Conservation (phyloP, 192 early-diverging fungal genomes). For the Coemansia sp. region DNA sequence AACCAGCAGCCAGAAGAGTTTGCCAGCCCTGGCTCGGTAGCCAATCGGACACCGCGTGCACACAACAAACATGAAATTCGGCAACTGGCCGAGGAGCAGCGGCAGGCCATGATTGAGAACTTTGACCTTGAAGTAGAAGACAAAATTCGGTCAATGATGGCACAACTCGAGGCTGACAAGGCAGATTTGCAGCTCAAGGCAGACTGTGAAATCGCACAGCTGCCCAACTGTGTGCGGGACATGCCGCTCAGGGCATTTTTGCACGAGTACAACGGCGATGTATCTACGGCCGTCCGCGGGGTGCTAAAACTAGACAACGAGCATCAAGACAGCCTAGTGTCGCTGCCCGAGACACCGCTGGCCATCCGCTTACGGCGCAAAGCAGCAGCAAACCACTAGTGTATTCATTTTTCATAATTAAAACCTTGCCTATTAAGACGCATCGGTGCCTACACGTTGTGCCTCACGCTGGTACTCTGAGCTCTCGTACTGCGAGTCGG, state of each 20-base stretch:
- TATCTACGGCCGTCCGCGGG: conserved; percentile 38
- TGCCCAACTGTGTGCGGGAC: conserved; percentile 45
- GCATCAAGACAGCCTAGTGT: conserved; percentile 5
- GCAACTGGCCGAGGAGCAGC: conserved; percentile 42
- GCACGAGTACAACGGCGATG: conserved; percentile 43
- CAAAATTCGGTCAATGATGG: conserved; percentile 49
- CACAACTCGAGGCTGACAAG: conserved; percentile 45
- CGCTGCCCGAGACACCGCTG: conserved; percentile 36
- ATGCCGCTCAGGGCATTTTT: conserved; percentile 46
- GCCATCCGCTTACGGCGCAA: conserved; percentile 41
- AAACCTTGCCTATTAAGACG: not conserved
- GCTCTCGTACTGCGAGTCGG: conserved; percentile 45
- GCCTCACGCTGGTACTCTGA: conserved; percentile 44
- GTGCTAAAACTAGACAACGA: conserved; percentile 25
- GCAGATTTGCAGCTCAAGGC: conserved; percentile 41
- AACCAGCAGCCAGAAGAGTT: conserved; percentile 11
- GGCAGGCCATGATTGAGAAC: conserved; percentile 50
- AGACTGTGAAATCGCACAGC: conserved; percentile 49
- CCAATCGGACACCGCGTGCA: conserved; percentile 17
- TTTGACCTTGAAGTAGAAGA: conserved; percentile 54
- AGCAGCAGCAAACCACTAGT: conserved; percentile 13
- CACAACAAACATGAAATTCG: conserved; percentile 17
- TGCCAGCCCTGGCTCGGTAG: conserved; percentile 20
- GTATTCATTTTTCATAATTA: not conserved
- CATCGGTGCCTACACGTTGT: conserved; percentile 7